Base-by-base conservation (phyloP, 148 eudicot species). In the Pharnaceum exiguum region DNA sequence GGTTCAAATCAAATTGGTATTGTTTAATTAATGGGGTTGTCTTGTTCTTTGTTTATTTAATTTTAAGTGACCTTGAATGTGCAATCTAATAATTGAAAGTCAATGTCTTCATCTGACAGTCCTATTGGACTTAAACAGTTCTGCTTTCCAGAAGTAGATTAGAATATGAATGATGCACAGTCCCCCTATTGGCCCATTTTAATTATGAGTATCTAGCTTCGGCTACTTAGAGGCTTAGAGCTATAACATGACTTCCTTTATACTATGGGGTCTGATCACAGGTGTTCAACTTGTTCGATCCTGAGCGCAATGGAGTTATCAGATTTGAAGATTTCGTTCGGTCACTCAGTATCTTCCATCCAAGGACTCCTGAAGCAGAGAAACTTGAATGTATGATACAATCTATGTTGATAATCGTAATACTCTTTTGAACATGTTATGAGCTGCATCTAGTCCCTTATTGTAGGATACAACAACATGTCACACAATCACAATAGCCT, bases 241-340 rank as follows among this genome's bases (percentile, higher is more conserved):
- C 18, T 15, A 15, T 40, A 3, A 15, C 45, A n/a, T n/a, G 19
- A 40, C 19, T n/a, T 2, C 18, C 3, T 40, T 40, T 21, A 40
- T 5, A 19, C 8, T 49, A 49, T 46, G 51, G 16, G 10, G 32
- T 28, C 36, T 56, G 49, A 10, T 51, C 69, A 59, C 83, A 89
- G 96, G 48, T 89, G 26, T 89, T 85, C 63, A 70, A 73, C 21
- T 55, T 81, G 68, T 89, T 85, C 69, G 90, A 89, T 72, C 56
- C 68, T 16, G 83, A 79, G 76, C 54, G 57, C 16, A 71, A 83
- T 55, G 96, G 90, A 39, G 85, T 65, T 9, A 89, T 89, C 69
- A 81, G 79, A 62, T 89, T 89, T 74, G 94, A 69, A 22, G 95
- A 86, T 52, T 89, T 89, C 65, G 95, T 83, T 47, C 74, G 82